Percentiles rank a stretch among this genome's conserved stretches.
Evolutionary conservation across 768 basidiomycete genomes (phyloP).

Genomic region (Serendipita indica): DNA sequence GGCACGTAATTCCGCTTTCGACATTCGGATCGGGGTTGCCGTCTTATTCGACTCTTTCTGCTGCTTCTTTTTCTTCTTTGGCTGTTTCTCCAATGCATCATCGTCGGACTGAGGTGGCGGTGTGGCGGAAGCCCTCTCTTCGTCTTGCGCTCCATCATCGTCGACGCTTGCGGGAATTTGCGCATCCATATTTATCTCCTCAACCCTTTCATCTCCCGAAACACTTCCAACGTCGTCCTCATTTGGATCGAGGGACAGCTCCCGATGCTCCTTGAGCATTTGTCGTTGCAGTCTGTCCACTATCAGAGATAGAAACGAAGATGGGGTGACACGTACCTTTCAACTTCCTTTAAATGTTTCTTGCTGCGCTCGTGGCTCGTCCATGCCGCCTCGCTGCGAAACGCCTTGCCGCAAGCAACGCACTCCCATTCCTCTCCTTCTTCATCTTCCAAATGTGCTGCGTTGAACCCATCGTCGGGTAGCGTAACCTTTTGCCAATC

Average conservation of each 20-base stretch:
- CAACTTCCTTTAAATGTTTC: conserved; percentile 83
- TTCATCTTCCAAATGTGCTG: conserved; percentile 53
- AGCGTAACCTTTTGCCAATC: conserved; percentile 64
- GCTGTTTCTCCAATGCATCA: neutral
- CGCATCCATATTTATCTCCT: no score
- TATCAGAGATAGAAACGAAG: neutral
- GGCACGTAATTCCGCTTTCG: neutral
- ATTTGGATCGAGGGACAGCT: conserved; percentile 36
- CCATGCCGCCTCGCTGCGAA: conserved; percentile 89
- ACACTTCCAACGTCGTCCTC: conserved; percentile 17
- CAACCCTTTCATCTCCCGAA: conserved; percentile 13
- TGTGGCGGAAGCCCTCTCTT: no score
- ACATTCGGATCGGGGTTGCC: neutral
- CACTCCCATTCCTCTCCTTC: conserved; percentile 82
- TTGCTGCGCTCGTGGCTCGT: conserved; percentile 90
- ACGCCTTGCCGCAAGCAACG: conserved; percentile 82
- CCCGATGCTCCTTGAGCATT: conserved; percentile 63
- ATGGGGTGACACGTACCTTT: conserved; percentile 28
- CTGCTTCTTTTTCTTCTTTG: neutral
- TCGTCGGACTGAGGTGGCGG: neutral
- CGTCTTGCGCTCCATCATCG: no score
- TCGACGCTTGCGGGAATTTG: no score
- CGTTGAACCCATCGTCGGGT: conserved; percentile 36
- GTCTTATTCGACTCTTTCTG: neutral
- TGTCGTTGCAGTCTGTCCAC: conserved; percentile 40